Conservation (phyloP, 257 asterid genomes). For the Lavandula angustifolia region DNA sequence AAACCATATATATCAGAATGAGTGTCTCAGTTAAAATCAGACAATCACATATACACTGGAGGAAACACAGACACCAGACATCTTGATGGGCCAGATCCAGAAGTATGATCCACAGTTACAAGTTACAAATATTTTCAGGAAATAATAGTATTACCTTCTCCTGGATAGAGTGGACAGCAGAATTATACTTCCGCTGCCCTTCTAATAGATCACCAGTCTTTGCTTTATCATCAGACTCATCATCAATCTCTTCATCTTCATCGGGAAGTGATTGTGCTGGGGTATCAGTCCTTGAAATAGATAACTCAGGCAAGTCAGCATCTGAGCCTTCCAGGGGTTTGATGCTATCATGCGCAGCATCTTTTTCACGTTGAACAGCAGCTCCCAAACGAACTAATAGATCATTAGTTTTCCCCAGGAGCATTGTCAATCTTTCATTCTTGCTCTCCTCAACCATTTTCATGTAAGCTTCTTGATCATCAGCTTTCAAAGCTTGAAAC, state of each 20-base stretch:
- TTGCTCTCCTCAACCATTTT: slow-evolving; percentile 99
- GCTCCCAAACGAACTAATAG: slow-evolving; percentile 93
- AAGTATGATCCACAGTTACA: slow-evolving; percentile 14
- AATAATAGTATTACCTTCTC: slow-evolving; percentile 68
- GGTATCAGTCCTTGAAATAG: slow-evolving; percentile 64
- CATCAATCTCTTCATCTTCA: slow-evolving; percentile 72
- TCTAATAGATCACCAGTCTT: slow-evolving; percentile 88
- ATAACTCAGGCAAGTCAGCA: slow-evolving; percentile 52
- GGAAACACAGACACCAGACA: not conserved
- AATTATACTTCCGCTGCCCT: slow-evolving; percentile 95
- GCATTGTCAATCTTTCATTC: slow-evolving; percentile 93
- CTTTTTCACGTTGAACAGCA: slow-evolving; percentile 98
- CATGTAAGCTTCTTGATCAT: slow-evolving; percentile 99
- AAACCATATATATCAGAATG: slow-evolving; percentile 9
- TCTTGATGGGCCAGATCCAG: slow-evolving; percentile 14
- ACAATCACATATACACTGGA: slow-evolving; percentile 2
- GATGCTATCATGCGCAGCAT: slow-evolving; percentile 76
- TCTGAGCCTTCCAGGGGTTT: slow-evolving; percentile 58
- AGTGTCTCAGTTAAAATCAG: not conserved
- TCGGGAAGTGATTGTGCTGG: slow-evolving; percentile 73
- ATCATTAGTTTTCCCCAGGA: slow-evolving; percentile 93
- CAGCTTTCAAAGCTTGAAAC: slow-evolving; percentile 97
- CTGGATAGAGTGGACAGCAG: slow-evolving; percentile 97
- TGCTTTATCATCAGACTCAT: slow-evolving; percentile 50
- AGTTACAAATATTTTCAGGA: not conserved